Conservation (phyloP, 2,329 filamentous ascomycete genomes). For the Onygenales sp. region DNA sequence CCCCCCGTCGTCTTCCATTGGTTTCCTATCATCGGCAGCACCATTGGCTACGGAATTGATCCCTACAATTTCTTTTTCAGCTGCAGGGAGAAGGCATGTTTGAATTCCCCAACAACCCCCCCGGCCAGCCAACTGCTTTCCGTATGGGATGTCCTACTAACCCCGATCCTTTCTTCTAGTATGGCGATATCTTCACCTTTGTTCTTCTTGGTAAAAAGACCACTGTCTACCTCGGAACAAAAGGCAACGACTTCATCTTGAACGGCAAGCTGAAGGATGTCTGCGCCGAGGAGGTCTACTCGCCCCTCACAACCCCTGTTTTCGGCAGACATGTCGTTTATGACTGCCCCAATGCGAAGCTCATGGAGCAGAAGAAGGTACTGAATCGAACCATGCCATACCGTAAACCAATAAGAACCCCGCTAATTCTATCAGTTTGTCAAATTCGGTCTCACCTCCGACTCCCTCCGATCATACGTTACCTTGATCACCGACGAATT, state of each 20-base stretch:
- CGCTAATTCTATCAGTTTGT: slow-evolving; percentile 38
- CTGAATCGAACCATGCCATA: slow-evolving; percentile 16
- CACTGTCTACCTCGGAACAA: slow-evolving; percentile 71
- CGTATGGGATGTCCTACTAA: slow-evolving; percentile 6
- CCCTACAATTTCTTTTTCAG: slow-evolving; percentile 54
- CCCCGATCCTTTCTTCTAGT: slow-evolving; percentile 37
- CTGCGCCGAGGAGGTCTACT: slow-evolving; percentile 84
- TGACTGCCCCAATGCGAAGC: slow-evolving; percentile 80
- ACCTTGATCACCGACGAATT: slow-evolving; percentile 69
- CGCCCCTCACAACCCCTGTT: slow-evolving; percentile 58
- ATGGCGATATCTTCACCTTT: slow-evolving; percentile 86
- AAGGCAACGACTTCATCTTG: slow-evolving; percentile 83
- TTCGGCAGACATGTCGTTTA: slow-evolving; percentile 85
- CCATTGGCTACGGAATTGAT: slow-evolving; percentile 89
- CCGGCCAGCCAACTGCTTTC: too few relatives aligned
- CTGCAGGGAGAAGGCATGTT: slow-evolving; percentile 61
- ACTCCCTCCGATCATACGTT: slow-evolving; percentile 62
- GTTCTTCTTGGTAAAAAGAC: slow-evolving; percentile 81
- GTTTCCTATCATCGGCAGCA: slow-evolving; percentile 72
- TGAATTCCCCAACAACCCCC: neutral
- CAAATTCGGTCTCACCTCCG: slow-evolving; percentile 54
- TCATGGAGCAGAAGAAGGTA: slow-evolving; percentile 96
- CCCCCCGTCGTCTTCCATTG: slow-evolving; percentile 59
- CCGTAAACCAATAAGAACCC: neutral
- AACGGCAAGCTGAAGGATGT: slow-evolving; percentile 87